Conservation (phyloP, 2,329 filamentous ascomycete genomes). For the Paraphoma sp. region DNA sequence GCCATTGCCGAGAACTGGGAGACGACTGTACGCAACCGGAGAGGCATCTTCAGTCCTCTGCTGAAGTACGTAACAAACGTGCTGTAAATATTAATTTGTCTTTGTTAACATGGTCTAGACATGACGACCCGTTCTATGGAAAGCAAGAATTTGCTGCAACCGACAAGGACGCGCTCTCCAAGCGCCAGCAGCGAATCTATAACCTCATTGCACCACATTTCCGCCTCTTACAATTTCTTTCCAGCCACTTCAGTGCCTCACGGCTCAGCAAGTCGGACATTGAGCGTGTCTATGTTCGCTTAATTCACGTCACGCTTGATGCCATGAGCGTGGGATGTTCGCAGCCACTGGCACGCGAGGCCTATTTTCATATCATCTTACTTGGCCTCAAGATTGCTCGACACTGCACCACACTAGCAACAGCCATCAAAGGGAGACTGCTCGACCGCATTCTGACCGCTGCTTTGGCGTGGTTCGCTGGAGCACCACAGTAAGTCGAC, state of each 20-base stretch:
- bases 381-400: conserved; percentile 81
- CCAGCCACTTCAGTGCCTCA: conserved; percentile 93
- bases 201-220: conserved; percentile 87
- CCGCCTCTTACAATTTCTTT: conserved; percentile 84
- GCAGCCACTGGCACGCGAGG: conserved; percentile 88
- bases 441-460: conserved; percentile 90
- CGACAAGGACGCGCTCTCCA: conserved; percentile 76
- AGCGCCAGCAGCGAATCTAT: conserved; percentile 79
- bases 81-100: not conserved
- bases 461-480: conserved; percentile 86
- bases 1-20: conserved; percentile 95
- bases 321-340: conserved; percentile 68
- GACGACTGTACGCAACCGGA: conserved; percentile 74
- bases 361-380: conserved; percentile 87
- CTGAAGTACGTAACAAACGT: conserved; percentile 61
- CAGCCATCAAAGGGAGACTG: conserved; percentile 76
- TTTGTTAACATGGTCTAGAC: conserved; percentile 50
- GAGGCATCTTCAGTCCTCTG: conserved; percentile 79
- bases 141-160: conserved; percentile 93
- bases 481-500: conserved; percentile 67
- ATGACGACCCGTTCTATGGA: conserved; percentile 86
- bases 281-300: conserved; percentile 79
- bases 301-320: conserved; percentile 80
- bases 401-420: conserved; percentile 69
- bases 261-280: conserved; percentile 83